Percentiles rank a stretch among this genome's conserved stretches.
These are phyloP conservation scores for Akebia trifoliata DNA, from an alignment of 164 flowering plant genomes.

Conservation along the genomic window DNA sequence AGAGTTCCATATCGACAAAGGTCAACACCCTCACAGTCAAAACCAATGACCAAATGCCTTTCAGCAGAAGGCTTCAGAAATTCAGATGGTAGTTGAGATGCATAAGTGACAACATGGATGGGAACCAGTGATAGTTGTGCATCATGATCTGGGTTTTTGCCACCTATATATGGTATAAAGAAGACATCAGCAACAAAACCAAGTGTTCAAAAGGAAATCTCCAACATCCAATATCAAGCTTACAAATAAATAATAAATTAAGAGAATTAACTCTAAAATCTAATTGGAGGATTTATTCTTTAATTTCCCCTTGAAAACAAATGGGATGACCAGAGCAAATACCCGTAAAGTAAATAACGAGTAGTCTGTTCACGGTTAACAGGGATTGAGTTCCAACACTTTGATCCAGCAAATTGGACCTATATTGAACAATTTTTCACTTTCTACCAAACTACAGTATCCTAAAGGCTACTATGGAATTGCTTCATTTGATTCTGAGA, in stretches of 20 bases:
- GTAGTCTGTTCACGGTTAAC: too few species aligned
- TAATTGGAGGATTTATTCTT: too few species aligned
- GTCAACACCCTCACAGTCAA: constrained; percentile 94
- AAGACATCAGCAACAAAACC: neutral
- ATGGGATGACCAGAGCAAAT: too few species aligned
- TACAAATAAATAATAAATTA: neutral
- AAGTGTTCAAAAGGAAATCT: neutral
- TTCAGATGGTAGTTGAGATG: constrained; percentile 74
- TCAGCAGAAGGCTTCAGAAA: constrained; percentile 69
- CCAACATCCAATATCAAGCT: neutral
- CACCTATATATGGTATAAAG: constrained; percentile 26
- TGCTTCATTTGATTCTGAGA: too few species aligned
- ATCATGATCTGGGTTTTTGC: constrained; percentile 28
- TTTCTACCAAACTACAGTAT: too few species aligned
- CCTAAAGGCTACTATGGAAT: too few species aligned
- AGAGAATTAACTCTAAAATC: too few species aligned
- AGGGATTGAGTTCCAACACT: too few species aligned
- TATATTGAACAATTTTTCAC: too few species aligned
- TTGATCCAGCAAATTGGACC: too few species aligned
- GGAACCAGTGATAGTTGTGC: constrained; percentile 37
- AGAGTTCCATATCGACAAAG: constrained; percentile 82
- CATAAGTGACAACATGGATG: constrained; percentile 55
- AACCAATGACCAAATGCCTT: constrained; percentile 62
- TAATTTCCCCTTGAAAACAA: too few species aligned
- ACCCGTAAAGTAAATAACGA: too few species aligned